Conservation (phyloP, 805 yeast species). For the Saturnispora gosingensis region DNA sequence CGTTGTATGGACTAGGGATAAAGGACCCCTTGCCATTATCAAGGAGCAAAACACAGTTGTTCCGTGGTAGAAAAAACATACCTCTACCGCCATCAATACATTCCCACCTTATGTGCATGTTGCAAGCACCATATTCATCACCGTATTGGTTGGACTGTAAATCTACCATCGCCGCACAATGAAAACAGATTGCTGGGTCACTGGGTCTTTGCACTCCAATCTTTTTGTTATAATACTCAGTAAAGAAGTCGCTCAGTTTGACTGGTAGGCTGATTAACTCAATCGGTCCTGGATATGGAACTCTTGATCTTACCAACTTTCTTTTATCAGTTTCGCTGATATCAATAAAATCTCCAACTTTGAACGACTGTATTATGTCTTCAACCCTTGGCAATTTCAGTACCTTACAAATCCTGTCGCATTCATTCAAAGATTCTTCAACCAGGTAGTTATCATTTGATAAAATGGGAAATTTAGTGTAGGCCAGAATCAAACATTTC, state of each 20-base stretch:
- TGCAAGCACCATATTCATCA: slow-evolving; percentile 65
- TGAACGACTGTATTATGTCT: slow-evolving; percentile 15
- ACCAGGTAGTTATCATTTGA: slow-evolving; percentile 5
- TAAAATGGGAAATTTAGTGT: slow-evolving; percentile 14
- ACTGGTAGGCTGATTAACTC: slow-evolving; percentile 55
- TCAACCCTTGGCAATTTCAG: slow-evolving; percentile 38
- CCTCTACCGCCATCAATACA: slow-evolving; percentile 60
- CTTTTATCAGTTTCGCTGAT: slow-evolving; percentile 8
- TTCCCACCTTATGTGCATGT: slow-evolving; percentile 53
- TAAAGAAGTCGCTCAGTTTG: slow-evolving; percentile 60
- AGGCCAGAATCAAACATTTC: slow-evolving; percentile 47
- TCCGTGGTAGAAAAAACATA: slow-evolving; percentile 62
- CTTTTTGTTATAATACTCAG: slow-evolving; percentile 42
- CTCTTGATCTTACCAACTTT: slow-evolving; percentile 11
- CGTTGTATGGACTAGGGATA: slow-evolving; percentile 73
- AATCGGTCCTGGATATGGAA: slow-evolving; percentile 62
- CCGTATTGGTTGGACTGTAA: slow-evolving; percentile 56
- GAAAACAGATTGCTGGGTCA: slow-evolving; percentile 82
- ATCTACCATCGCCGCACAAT: slow-evolving; percentile 64
- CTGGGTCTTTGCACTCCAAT: slow-evolving; percentile 30
- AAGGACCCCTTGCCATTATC: slow-evolving; percentile 78
- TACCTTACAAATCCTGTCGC: slow-evolving; percentile 42
- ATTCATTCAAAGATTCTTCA: slow-evolving; percentile 32
- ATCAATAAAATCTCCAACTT: slow-evolving; percentile 11
- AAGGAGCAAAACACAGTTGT: slow-evolving; percentile 52